A percentile compares a stretch with the other conserved stretches of the same genome.
Evolutionary conservation across 306 rosid species (phyloP).

Genomic region (Quercus gilva): DNA sequence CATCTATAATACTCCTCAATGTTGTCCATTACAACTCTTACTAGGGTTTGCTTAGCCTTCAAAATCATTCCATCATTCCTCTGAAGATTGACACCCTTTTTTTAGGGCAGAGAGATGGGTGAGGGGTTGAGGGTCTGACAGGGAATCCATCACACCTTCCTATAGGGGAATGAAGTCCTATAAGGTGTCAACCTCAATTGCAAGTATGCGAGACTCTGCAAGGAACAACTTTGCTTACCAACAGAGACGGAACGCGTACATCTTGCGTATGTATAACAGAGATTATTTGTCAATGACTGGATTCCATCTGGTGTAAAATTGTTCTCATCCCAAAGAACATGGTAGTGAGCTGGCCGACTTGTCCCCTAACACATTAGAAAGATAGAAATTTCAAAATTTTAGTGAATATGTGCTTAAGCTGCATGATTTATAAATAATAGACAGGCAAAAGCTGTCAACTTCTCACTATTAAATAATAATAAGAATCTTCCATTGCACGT

Average conservation of each 20-base stretch:
- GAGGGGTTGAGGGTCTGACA: not conserved
- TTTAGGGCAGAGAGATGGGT: not conserved
- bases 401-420: not conserved
- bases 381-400: not conserved
- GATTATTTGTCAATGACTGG: constrained; percentile 83
- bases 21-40: not conserved
- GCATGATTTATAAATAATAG: not conserved
- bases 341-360: constrained; percentile 92
- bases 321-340: constrained; percentile 95
- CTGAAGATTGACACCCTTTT: not conserved
- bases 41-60: not conserved
- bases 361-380: constrained; percentile 57
- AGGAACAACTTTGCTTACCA: constrained; percentile 49
- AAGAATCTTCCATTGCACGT: not conserved
- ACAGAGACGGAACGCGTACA: constrained; percentile 92
- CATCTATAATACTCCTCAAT: not conserved
- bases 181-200: not conserved
- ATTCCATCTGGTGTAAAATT: constrained; percentile 88
- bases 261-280: constrained; percentile 89
- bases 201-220: not conserved
- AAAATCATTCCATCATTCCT: not conserved
- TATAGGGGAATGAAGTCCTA: not conserved
- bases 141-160: not conserved
- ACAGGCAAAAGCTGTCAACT: not conserved
- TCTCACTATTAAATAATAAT: not conserved